Base-by-base conservation (phyloP, 345 rosid species). In the Ricinus communis region DNA sequence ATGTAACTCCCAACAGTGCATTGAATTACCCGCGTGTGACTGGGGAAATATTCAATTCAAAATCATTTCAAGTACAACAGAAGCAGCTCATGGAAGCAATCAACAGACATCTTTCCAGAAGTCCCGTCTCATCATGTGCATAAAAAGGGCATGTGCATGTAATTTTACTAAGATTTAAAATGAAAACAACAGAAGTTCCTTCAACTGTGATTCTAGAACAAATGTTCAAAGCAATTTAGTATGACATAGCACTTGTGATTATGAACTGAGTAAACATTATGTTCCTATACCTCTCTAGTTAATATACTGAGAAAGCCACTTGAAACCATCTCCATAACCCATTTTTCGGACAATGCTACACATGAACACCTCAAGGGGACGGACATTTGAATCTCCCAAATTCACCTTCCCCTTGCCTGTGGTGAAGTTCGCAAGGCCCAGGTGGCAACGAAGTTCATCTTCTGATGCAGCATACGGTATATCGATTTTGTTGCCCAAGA, bases 281-380 rank as follows among this genome's bases (percentile, higher is more conserved):
- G 22, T 31, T 33, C 58, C 66, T 22, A 31, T 36, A 40, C 8
- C 3, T 4, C n/a, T 56, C 65, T 63, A 87, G 79, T 89, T 84
- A 75, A 89, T 89, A 74, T 90, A 84, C 68, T 88, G 85, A 66
- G 96, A 90, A 11, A 90, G 57, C 93, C 96, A 88, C 74, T 79
- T 83, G 78, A 90, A 90, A 9, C 93, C 96, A 7, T 90, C 91
- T 0, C 96, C 93, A 36, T 90, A 90, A 3, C 96, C 96, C 96
- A 90, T 90, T 79, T 86, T 88, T 60, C 91, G 88, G 46, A 90
- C 96, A 11, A 90, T 85, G 85, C 91, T 90, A 78, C 96, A 90
- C 96, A 87, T 90, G 51, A 84, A 90, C 53, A 90, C 91, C 81
- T 90, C 93, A 2, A 90, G 81, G 4, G 93, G 93, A 38, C 96